phyloP scores from a whole-genome alignment of 768 basidiomycete genomes.

The Leccinum boreale region DNA sequence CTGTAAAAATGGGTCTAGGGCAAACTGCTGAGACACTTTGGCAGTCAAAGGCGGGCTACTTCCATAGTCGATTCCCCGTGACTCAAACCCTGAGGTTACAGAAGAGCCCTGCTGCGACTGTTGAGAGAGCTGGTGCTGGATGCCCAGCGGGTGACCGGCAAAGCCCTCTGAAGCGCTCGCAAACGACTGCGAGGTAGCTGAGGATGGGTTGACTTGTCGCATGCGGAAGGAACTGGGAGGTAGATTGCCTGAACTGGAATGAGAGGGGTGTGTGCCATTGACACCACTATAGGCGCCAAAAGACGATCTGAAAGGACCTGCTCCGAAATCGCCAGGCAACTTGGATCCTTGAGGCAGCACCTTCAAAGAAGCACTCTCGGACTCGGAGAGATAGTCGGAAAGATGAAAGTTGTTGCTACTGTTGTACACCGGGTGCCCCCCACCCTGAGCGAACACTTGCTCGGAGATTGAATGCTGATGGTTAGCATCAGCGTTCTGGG shows the following conservation, averaged over 20 bases:
- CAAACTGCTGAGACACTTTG: constrained; percentile 31
- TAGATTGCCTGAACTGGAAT: constrained; percentile 27
- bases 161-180: constrained; percentile 23
- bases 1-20: constrained; percentile 33
- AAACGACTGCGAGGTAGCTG: constrained; percentile 27
- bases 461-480: constrained; percentile 33
- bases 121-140: constrained; percentile 34
- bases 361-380: constrained; percentile 33
- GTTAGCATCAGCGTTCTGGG: constrained; percentile 29
- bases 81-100: constrained; percentile 22
- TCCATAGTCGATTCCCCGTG: constrained; percentile 35
- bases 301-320: constrained; percentile 35
- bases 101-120: constrained; percentile 33
- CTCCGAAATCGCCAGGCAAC: constrained; percentile 33
- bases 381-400: constrained; percentile 35
- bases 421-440: constrained; percentile 41
- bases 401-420: constrained; percentile 33
- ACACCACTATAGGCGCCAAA: constrained; percentile 33
- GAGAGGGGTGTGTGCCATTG: constrained; percentile 22
- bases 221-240: constrained; percentile 35
- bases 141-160: constrained; percentile 23
- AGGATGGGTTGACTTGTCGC: constrained; percentile 33
- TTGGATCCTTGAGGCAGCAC: constrained; percentile 27
- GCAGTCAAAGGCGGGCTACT: constrained; percentile 20
- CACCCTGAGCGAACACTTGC: constrained; percentile 31